Base-by-base conservation (phyloP, 768 basidiomycete species). In the Phaffia australis region DNA sequence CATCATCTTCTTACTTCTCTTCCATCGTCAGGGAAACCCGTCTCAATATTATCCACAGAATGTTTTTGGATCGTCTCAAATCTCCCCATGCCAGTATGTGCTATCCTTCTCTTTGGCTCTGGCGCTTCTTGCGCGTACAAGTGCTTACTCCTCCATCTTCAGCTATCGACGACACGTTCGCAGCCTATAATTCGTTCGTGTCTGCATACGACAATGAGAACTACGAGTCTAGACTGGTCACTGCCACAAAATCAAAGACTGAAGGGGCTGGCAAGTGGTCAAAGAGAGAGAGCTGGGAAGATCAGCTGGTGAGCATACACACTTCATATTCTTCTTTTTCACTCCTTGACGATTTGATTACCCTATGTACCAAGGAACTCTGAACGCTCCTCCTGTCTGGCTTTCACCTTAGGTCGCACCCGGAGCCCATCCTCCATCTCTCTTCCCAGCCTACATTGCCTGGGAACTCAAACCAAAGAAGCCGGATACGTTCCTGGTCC, bases 111-210 rank as follows among this genome's bases (percentile, higher is more conserved):
- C 25, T 54, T 6, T 21, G 0, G 16, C n/a, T 27, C 19, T 25
- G 30, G n/a, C n/a, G 27, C 21, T n/a, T 55, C 25, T 32, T 25
- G 4, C 23, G 25, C 27, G 3, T 5, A n/a, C 29, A 14, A n/a
- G 19, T 46, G 42, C 0, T 42, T 14, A 9, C 52, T n/a, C 48
- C 49, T 56, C 2, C 29, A 35, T n/a, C 71, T 9, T 6, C 55
- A 92, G 89, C 83, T 66, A 81, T 85, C 64, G 88, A 89, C 50
- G 83, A 87, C 18, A 93, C 91, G 0, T 85, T 85, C 64, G 85
- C 89, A 71, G 80, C 83, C 1, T 98, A 94, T 74, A 95, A 93
- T 0, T 82, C 85, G 0, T 95, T 97, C 77, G 89, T 89, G 19
- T 89, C 90, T 0, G 82, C 83, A 63, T 81, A 87, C 75, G 83